A percentile compares a stretch with the other conserved stretches of the same genome.
Evolutionary conservation across 108 stramenopile genomes (phyloP).

Genomic region (Parietichytrium sp.): DNA sequence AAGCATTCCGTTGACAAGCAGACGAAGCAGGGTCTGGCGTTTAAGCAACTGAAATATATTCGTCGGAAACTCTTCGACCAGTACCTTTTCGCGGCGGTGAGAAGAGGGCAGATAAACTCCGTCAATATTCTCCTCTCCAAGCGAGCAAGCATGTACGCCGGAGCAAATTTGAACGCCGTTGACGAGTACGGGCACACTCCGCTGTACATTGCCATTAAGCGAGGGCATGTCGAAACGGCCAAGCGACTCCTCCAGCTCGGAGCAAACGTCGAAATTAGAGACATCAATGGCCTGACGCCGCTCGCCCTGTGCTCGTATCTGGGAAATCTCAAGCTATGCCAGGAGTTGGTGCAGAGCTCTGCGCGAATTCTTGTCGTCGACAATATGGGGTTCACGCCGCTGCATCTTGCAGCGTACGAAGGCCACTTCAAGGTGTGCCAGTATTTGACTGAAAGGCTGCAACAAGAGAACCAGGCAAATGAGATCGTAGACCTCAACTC

Average conservation of each 20-base stretch:
- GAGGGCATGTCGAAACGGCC: background rate
- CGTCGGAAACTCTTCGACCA: slow-evolving; percentile 28
- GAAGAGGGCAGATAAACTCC: slow-evolving; percentile 22
- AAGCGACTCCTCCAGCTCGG: background rate
- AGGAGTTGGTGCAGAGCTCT: background rate
- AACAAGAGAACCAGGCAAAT: background rate
- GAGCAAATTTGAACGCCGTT: slow-evolving; percentile 25
- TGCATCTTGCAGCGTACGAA: slow-evolving; percentile 11
- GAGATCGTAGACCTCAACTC: slow-evolving; percentile 32
- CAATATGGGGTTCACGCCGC: slow-evolving; percentile 28
- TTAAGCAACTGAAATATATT: background rate
- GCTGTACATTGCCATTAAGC: slow-evolving; percentile 30
- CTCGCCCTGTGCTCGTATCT: slow-evolving; percentile 16
- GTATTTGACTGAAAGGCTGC: slow-evolving; percentile 30
- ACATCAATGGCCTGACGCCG: slow-evolving; percentile 19
- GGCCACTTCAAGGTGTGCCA: slow-evolving; percentile 25
- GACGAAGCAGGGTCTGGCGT: background rate
- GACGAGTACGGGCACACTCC: slow-evolving; percentile 13
- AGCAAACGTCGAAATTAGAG: slow-evolving; percentile 16
- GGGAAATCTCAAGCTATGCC: slow-evolving; percentile 12
- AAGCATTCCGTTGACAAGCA: background rate
- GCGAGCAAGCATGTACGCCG: slow-evolving; percentile 9
- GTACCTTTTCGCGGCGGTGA: slow-evolving; percentile 9
- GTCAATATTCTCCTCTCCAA: slow-evolving; percentile 21
- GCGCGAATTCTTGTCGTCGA: slow-evolving; percentile 2